These are phyloP conservation scores for Corylus heterophylla DNA, from an alignment of 306 rosid genomes.

Conservation along the genomic window DNA sequence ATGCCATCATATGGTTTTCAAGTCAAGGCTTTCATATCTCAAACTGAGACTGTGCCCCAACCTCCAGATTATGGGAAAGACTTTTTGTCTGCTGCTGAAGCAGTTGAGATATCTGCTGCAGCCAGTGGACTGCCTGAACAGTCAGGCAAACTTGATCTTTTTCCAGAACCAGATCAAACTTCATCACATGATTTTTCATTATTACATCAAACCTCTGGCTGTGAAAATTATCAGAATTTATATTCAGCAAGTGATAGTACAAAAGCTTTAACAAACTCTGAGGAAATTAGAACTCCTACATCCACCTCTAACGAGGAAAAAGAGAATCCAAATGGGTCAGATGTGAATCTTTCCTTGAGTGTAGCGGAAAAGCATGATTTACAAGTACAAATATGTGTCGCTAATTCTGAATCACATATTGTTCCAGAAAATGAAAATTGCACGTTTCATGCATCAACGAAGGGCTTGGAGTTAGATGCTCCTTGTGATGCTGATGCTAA, in stretches of 20 bases:
- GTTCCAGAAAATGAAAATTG: constrained; percentile 24
- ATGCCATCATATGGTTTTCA: constrained; percentile 68
- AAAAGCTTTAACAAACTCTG: constrained; percentile 25
- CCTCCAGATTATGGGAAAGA: constrained; percentile 24
- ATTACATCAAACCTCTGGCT: constrained; percentile 19
- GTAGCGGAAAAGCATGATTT: constrained; percentile 29
- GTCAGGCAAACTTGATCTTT: constrained; percentile 28
- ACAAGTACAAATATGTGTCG: constrained; percentile 22
- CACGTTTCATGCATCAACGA: constrained; percentile 14
- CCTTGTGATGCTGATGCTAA: constrained; percentile 26
- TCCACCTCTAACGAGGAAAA: constrained; percentile 25
- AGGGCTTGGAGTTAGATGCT: constrained; percentile 23
- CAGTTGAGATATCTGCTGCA: constrained; percentile 30
- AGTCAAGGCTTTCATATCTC: constrained; percentile 50
- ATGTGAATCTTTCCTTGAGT: constrained; percentile 15
- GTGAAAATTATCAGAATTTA: constrained; percentile 20
- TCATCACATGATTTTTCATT: constrained; percentile 24
- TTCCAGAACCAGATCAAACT: constrained; percentile 29
- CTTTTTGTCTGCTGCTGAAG: constrained; percentile 20
- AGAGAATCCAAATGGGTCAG: constrained; percentile 17
- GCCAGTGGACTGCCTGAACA: constrained; percentile 30
- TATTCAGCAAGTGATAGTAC: constrained; percentile 16
- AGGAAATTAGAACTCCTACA: constrained; percentile 23
- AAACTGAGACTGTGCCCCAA: constrained; percentile 33
- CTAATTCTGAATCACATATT: constrained; percentile 24